phyloP scores from a whole-genome alignment of 306 rosid genomes.

The Cotoneaster glaucophyllus region DNA sequence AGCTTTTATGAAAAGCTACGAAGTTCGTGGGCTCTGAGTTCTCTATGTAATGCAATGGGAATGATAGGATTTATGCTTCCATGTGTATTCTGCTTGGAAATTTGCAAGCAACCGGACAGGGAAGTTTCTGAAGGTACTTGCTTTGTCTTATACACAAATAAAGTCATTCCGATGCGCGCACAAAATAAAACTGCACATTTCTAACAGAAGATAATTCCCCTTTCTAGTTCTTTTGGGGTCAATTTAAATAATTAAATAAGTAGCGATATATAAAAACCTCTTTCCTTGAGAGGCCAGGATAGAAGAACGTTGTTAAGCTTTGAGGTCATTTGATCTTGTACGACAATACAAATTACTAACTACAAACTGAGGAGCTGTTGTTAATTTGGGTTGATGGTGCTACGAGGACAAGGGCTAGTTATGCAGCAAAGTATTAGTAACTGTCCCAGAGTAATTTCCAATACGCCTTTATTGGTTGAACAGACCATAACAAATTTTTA shows the following conservation, averaged over 20 bases:
- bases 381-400: background rate
- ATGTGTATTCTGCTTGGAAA: slow-evolving; percentile 8
- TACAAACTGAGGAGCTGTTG: background rate
- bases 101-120: background rate
- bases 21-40: slow-evolving; percentile 4
- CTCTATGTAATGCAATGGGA: slow-evolving; percentile 7
- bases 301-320: background rate
- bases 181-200: background rate
- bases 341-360: background rate
- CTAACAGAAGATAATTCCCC: background rate
- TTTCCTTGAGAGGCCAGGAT: background rate
- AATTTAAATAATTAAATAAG: background rate
- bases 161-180: background rate
- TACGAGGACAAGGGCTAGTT: background rate
- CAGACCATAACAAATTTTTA: background rate
- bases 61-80: slow-evolving; percentile 7
- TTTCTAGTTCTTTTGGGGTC: background rate
- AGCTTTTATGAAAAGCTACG: slow-evolving; percentile 8
- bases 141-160: background rate
- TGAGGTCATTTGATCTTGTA: background rate
- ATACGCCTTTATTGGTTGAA: background rate
- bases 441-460: background rate
- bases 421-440: background rate
- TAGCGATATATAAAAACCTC: background rate
- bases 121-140: slow-evolving; percentile 15